Conservation (phyloP, 768 basidiomycete species). For the Mycena albidolilacea region DNA sequence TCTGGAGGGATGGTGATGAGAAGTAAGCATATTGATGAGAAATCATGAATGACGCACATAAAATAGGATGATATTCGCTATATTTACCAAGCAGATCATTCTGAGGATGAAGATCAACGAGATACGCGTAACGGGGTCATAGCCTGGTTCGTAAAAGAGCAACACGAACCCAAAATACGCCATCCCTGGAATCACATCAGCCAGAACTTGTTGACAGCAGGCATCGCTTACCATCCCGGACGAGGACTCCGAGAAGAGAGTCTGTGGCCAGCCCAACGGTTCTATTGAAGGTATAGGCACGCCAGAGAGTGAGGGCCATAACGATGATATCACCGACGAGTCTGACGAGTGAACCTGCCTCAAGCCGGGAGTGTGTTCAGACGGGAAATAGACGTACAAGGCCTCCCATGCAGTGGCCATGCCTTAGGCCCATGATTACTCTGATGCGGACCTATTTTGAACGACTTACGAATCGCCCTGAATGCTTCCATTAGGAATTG, state of each 20-base stretch:
- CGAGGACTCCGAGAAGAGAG: constrained; percentile 5
- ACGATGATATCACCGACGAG: constrained; percentile 19
- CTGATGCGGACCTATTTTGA: background rate
- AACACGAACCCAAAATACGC: constrained; percentile 21
- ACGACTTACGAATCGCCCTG: constrained; percentile 19
- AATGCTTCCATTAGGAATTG: background rate
- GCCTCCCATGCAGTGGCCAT: constrained; percentile 13
- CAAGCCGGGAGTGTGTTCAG: constrained; percentile 6
- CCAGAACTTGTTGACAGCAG: background rate
- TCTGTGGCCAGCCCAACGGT: background rate
- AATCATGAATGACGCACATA: constrained; percentile 6
- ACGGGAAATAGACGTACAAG: constrained; percentile 1
- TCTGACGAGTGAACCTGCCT: background rate
- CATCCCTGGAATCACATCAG: constrained; percentile 2
- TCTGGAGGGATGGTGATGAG: background rate
- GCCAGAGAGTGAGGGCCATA: background rate
- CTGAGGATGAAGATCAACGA: background rate
- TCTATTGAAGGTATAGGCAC: constrained; percentile 4
- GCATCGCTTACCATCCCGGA: constrained; percentile 13
- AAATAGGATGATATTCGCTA: constrained; percentile 8
- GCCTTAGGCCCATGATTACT: background rate
- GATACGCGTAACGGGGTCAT: background rate
- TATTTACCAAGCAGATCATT: constrained; percentile 10
- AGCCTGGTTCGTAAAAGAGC: constrained; percentile 4
- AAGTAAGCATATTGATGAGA: background rate